These are phyloP conservation scores for Trametes maxima DNA, from an alignment of 768 basidiomycete genomes.

Conservation along the genomic window DNA sequence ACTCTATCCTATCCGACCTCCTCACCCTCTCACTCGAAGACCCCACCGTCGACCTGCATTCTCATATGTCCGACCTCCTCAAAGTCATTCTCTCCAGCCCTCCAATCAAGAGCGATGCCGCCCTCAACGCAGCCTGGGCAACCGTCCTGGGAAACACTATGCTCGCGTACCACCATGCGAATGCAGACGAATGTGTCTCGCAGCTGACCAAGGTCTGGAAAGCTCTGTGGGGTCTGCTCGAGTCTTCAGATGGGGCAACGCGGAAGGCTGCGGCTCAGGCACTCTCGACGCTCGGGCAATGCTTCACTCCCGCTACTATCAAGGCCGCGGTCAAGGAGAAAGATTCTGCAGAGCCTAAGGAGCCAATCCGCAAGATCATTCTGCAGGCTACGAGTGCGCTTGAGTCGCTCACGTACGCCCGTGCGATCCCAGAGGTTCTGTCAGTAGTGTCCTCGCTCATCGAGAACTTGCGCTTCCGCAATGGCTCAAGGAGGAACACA, in stretches of 20 bases:
- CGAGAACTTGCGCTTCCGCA: constrained; percentile 55
- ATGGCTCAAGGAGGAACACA: constrained; percentile 40
- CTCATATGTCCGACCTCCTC: constrained; percentile 62
- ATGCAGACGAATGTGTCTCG: constrained; percentile 50
- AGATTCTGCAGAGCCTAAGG: constrained; percentile 44
- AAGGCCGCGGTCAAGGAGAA: constrained; percentile 50
- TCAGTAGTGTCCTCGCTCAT: constrained; percentile 71
- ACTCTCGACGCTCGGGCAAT: constrained; percentile 64
- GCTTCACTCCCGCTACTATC: constrained; percentile 69
- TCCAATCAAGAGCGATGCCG: constrained; percentile 68
- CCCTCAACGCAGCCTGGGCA: constrained; percentile 78
- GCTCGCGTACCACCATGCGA: constrained; percentile 58
- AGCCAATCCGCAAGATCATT: constrained; percentile 65
- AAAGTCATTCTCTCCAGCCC: constrained; percentile 65
- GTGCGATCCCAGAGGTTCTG: constrained; percentile 80
- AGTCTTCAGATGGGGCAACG: constrained; percentile 61
- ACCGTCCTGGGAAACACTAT: constrained; percentile 73
- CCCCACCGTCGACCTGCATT: constrained; percentile 48
- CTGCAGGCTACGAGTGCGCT: constrained; percentile 66
- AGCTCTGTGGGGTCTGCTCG: constrained; percentile 74
- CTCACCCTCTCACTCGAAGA: constrained; percentile 59
- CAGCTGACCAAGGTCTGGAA: constrained; percentile 74
- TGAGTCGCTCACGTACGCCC: constrained; percentile 71
- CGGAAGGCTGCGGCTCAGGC: constrained; percentile 67
- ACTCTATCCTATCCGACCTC: constrained; percentile 83